Conservation (phyloP, 192 early-diverging fungal species). For the Oehlia diaphana region DNA sequence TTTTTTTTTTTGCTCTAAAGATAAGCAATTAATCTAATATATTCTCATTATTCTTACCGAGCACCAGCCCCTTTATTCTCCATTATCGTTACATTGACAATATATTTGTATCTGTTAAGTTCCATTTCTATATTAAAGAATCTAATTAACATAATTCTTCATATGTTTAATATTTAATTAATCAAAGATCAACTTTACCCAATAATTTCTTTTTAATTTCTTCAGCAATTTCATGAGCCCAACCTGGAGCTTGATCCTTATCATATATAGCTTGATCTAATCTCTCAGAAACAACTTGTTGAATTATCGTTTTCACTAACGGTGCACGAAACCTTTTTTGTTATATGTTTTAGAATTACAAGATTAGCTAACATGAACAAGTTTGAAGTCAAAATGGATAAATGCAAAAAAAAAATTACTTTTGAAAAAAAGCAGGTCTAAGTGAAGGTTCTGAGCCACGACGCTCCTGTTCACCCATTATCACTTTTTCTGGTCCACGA, state of each 20-base stretch:
- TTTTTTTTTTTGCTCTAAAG: background rate
- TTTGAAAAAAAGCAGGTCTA: background rate
- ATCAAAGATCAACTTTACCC: background rate
- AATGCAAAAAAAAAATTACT: background rate
- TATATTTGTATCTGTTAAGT: slow-evolving; percentile 26
- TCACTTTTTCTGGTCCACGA: too few species aligned
- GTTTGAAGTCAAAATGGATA: background rate
- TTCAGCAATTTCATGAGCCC: slow-evolving; percentile 30
- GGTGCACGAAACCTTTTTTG: slow-evolving; percentile 16
- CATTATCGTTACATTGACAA: slow-evolving; percentile 30
- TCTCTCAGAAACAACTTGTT: slow-evolving; percentile 17
- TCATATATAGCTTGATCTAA: slow-evolving; percentile 29
- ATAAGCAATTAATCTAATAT: background rate
- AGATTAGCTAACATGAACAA: background rate
- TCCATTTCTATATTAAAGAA: slow-evolving; percentile 8
- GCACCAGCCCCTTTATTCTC: slow-evolving; percentile 27
- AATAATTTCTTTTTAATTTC: slow-evolving; percentile 25
- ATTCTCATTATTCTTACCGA: slow-evolving; percentile 10
- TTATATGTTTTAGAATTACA: background rate
- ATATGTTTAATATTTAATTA: background rate
- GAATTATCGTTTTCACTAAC: slow-evolving; percentile 12
- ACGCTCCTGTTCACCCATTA: too few species aligned
- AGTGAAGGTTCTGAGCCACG: too few species aligned
- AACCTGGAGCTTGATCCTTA: slow-evolving; percentile 30
- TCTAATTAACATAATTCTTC: background rate